Evolutionary conservation across 306 rosid species (phyloP).

Genomic region (Cucumis cinereus): DNA sequence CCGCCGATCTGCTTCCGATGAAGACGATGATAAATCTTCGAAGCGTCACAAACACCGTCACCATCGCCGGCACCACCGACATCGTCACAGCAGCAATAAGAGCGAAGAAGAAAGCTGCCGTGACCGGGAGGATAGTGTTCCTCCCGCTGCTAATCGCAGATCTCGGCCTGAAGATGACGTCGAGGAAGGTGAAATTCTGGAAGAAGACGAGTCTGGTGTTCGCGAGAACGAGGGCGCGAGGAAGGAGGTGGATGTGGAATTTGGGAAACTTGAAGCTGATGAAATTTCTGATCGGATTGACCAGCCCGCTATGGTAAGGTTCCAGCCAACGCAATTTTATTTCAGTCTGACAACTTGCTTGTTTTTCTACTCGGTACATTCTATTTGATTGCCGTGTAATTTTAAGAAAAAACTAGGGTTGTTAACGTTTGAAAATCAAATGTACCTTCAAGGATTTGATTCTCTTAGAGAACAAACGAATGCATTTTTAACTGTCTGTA

Average conservation of each 20-base stretch:
- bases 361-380: background rate
- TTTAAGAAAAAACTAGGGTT: background rate
- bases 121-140: constrained; percentile 17
- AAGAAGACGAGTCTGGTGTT: constrained; percentile 40
- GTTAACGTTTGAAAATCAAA: background rate
- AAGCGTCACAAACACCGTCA: constrained; percentile 86
- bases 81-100: constrained; percentile 42
- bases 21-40: constrained; percentile 41
- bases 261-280: constrained; percentile 36
- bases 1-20: constrained; percentile 44
- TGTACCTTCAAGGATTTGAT: background rate
- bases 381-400: background rate
- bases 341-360: constrained; percentile 17
- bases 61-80: constrained; percentile 43
- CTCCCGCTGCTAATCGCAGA: background rate
- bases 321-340: background rate
- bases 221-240: constrained; percentile 22
- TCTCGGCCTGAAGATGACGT: constrained; percentile 44
- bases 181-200: constrained; percentile 95
- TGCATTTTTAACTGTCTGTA: background rate
- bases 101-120: constrained; percentile 30
- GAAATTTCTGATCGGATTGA: constrained; percentile 29
- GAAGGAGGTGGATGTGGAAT: constrained; percentile 25
- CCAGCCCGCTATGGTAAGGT: constrained; percentile 36
- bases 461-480: background rate